These are phyloP conservation scores for Cladophialophora bantiana DNA, from an alignment of 2,329 filamentous ascomycete species.

Conservation along the genomic window DNA sequence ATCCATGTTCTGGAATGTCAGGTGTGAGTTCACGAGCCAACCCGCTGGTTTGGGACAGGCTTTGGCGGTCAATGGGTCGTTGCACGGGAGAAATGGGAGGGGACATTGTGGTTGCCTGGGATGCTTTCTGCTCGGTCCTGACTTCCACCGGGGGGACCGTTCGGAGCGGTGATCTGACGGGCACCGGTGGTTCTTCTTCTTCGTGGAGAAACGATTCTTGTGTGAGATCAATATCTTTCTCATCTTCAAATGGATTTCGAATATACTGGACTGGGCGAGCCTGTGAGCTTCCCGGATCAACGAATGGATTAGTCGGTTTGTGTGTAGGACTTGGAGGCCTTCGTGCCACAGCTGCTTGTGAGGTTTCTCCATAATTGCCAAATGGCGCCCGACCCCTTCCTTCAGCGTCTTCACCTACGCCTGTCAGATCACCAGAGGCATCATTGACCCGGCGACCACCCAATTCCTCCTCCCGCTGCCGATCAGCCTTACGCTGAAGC, in stretches of 20 bases:
- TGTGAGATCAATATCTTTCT: constrained; percentile 39
- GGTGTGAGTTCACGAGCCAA: constrained; percentile 59
- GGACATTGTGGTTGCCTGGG: constrained; percentile 51
- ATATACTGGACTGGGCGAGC: constrained; percentile 26
- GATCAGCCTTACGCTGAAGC: constrained; percentile 57
- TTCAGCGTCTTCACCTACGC: constrained; percentile 59
- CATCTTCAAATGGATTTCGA: constrained; percentile 41
- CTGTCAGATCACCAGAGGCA: constrained; percentile 38
- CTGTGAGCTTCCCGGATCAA: constrained; percentile 24
- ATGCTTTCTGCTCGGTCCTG: constrained; percentile 23
- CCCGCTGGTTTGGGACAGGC: constrained; percentile 61
- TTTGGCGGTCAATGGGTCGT: constrained; percentile 57
- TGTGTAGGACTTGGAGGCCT: constrained; percentile 8
- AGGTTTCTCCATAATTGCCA: constrained; percentile 26
- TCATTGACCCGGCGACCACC: constrained; percentile 46
- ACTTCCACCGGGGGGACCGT: constrained; percentile 30
- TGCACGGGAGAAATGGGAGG: constrained; percentile 55
- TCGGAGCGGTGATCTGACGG: constrained; percentile 36
- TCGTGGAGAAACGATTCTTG: constrained; percentile 29
- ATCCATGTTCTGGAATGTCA: constrained; percentile 61
- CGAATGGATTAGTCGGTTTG: constrained; percentile 28
- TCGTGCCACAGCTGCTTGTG: constrained; percentile 15
- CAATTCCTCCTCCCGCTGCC: constrained; percentile 62
- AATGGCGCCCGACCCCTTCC: constrained; percentile 17
- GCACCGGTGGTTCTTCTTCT: constrained; percentile 34